A percentile compares a stretch with the other conserved stretches of the same genome.
These are phyloP conservation scores for Mesotaenium endlicherianum DNA, from an alignment of 139 green algal species.

Conservation along the genomic window DNA sequence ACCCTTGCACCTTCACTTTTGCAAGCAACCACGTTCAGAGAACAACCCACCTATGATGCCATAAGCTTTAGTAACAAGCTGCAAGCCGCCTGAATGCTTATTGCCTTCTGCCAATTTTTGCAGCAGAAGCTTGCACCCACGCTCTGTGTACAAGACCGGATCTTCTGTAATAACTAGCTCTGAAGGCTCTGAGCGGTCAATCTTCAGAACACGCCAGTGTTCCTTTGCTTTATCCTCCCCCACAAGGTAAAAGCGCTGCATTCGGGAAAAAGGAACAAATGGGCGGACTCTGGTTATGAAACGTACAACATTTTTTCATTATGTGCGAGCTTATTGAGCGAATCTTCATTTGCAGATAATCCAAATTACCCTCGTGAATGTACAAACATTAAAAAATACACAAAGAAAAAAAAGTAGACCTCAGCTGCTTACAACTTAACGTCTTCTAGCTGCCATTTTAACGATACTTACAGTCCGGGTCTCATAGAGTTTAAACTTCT, in stretches of 20 bases:
- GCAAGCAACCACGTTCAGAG: too few species aligned
- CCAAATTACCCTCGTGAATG: not conserved
- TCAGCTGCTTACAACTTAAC: not conserved
- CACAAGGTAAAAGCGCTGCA: slow-evolving; percentile 53
- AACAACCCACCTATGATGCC: slow-evolving; percentile 52
- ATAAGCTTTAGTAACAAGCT: slow-evolving; percentile 53
- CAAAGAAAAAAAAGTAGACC: not conserved
- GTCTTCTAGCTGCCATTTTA: not conserved
- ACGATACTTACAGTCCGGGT: too few species aligned
- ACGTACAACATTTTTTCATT: not conserved
- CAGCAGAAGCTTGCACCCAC: slow-evolving; percentile 33
- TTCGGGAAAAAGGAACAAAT: not conserved
- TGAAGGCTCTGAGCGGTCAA: slow-evolving; percentile 50
- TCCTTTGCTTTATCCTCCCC: slow-evolving; percentile 30
- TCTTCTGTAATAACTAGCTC: slow-evolving; percentile 52
- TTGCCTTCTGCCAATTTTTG: slow-evolving; percentile 47
- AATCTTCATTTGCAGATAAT: not conserved
- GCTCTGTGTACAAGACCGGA: slow-evolving; percentile 32
- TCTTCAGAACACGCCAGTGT: slow-evolving; percentile 54
- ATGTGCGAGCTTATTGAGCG: not conserved
- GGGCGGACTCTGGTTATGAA: too few species aligned
- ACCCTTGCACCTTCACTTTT: too few species aligned
- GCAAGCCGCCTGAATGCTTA: slow-evolving; percentile 24
- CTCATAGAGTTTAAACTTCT: slow-evolving; percentile 38
- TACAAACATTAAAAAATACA: not conserved